Evolutionary conservation across 495 filamentous ascomycete species (phyloP).

Genomic region (Talaromyces thailandensis): DNA sequence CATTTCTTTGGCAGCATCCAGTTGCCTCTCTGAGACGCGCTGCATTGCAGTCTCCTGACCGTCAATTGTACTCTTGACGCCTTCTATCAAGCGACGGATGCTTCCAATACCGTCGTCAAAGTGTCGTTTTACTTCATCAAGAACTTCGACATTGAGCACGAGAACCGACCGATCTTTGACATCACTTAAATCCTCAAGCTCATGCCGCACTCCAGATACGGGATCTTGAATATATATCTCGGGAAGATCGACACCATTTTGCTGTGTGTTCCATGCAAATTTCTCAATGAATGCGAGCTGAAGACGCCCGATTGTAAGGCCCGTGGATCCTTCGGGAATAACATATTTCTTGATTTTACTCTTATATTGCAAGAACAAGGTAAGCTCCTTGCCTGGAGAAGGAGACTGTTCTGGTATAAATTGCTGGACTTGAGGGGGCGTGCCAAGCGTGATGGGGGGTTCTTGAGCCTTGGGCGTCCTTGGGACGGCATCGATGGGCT

Average conservation of each 20-base stretch:
- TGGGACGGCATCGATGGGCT: slow-evolving; percentile 18
- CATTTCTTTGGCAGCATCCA: slow-evolving; percentile 86
- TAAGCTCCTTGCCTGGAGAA: slow-evolving; percentile 78
- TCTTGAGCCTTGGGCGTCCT: slow-evolving; percentile 25
- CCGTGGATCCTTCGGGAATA: slow-evolving; percentile 70
- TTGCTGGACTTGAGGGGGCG: slow-evolving; percentile 35
- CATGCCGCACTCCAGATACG: slow-evolving; percentile 87
- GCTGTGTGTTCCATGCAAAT: slow-evolving; percentile 96
- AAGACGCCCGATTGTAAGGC: slow-evolving; percentile 74
- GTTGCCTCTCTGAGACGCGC: slow-evolving; percentile 82
- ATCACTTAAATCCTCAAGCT: slow-evolving; percentile 88
- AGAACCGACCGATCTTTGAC: slow-evolving; percentile 93
- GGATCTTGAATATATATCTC: slow-evolving; percentile 98
- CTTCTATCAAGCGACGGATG: slow-evolving; percentile 69
- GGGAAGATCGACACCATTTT: slow-evolving; percentile 84
- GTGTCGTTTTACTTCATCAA: slow-evolving; percentile 94
- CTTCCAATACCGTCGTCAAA: slow-evolving; percentile 88
- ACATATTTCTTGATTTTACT: slow-evolving; percentile 95
- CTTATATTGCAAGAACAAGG: slow-evolving; percentile 94
- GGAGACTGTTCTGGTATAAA: slow-evolving; percentile 64
- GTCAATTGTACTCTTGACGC: slow-evolving; percentile 67
- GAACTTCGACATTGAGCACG: slow-evolving; percentile 84
- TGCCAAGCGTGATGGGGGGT: slow-evolving; percentile 18
- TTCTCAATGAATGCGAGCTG: slow-evolving; percentile 99
- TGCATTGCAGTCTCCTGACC: slow-evolving; percentile 73